Base-by-base conservation (phyloP, 139 green algal genomes). In the Chlamydomonas sp. region DNA sequence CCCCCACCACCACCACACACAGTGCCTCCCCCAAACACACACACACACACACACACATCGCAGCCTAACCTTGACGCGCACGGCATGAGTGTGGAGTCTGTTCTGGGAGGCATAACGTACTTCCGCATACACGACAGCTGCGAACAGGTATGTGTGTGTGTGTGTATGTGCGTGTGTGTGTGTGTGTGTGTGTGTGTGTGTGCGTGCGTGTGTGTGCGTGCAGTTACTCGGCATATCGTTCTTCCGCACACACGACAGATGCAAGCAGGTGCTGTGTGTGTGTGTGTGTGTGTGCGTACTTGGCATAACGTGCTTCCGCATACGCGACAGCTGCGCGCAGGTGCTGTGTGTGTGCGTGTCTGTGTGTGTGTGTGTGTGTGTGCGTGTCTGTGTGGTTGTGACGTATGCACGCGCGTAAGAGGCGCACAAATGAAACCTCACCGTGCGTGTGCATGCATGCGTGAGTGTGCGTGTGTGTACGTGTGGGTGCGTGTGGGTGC, bases 251-350 rank as follows among this genome's bases (percentile, higher is more conserved):
- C n/a, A n/a, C n/a, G n/a, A n/a, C 20, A 20, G 43, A 20, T 54
- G 43, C 43, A 54, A 20, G 43, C 43, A 54, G 43, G 43, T 54
- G 43, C 20, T 13, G 43, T 54, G 43, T 13, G 43, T 54, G 43
- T 54, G 20, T 54, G 43, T 54, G 43, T 54, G 43, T 13, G 43
- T 54, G 43, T 54, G 20, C 16, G 43, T 20, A 54, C 16, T 13
- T 54, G 67, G 79, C 49, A 89, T 97, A 43, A 79, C 89, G 39
- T 86, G 87, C 71, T 90, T 96, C 58, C 65, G 92, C 0, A 81
- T 90, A 6, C 81, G 89, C 22, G 84, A 95, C 69, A 49, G 78
- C 60, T 74, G 76, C 0, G 88, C 96, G 72, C 88, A 83, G 75
- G 76, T 73, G 31, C 16, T 3, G 43, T 54, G 43, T 54, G 43